Evolutionary conservation across 2,329 filamentous ascomycete species (phyloP), one percentile per base, ranked within the genome.

Genomic region (Sporothrix globosa): DNA sequence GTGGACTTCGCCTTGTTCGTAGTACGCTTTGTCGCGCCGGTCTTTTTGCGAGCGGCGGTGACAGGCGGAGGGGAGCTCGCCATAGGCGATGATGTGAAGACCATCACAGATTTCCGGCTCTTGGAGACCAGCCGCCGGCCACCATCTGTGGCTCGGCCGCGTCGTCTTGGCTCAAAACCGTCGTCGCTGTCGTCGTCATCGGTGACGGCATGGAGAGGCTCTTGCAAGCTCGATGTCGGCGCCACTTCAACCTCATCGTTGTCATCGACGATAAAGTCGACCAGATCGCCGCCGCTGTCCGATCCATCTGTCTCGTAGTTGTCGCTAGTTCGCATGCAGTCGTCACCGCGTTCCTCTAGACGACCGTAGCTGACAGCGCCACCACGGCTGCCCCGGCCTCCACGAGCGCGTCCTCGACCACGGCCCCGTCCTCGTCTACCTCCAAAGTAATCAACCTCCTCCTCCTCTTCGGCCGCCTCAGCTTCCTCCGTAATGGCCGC

Each of bases 191-290:
- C 66, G 2, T 34, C 56, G 2, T 69, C 54, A 11, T 69, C 69
- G 1, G 19, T 41, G 6, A 9, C 9, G n/a, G 17, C 27, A 44
- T 41, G 54, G 6, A 30, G 41, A 24, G 44, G 63, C 54, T 60
- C 39, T 3, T 48, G 52, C n/a, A 21, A 41, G 27, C 68, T 70
- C 27, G 65, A 68, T 21, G 67, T 54, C 21, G 70, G 60, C 9
- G 67, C 67, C 14, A 34, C 70, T n/a, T 24, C 54, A 21, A 61
- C 60, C 4, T 68, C 72, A 17, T 74, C 73, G 65, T 88, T 78
- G 78, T 88, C 78, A 73, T 81, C 77, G 76, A 89, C 82, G 75
- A 92, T 76, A 79, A 92, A 85, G 80, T 88, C 81, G 74, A 86
- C 70, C 17, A 88, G 77, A 73, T 87, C 85, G 58, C 78, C 80